Evolutionary conservation across 169 alveolate genomes (phyloP), one percentile per base, ranked within the genome.

Genomic region (Plasmodium vinckei): DNA sequence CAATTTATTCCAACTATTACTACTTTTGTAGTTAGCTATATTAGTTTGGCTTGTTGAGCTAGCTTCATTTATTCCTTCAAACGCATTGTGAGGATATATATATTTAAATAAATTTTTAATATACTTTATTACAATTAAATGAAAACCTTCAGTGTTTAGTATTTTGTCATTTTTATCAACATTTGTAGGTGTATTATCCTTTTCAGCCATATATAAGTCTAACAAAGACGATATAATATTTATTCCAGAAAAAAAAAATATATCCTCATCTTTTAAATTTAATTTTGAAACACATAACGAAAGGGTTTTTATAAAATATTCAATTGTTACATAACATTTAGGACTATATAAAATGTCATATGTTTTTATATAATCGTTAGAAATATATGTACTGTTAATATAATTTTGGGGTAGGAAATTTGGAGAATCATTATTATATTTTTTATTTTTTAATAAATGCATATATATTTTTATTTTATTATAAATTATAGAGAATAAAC

Each of bases 341-440:
- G 49, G 67, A 25, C 49, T 75, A 56, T 65, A 46, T 63, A 65
- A 63, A 17, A 75, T 75, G 46, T 75, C 88, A 27, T 75, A 63
- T 17, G 39, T 56, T 25, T 21, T 33, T 63, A 75, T 4, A 68
- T 49, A 63, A 53, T 75, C 68, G 27, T 39, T 70, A 33, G 42
- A 33, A 33, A 33, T 33, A 39, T 12, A 47, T 23, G 21, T 10
- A 25, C 15, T 39, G 27, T 15, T 15, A 9, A 5, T 5, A 49
- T 5, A 42, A 56, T 72, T 56, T 57, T 39, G 6, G 5, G 13
- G 10, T n/a, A 21, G 21, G 9, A 5, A 46, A n/a, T 72, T 33
- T 46, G 27, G 21, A 49, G 56, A 10, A 42, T n/a, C 9, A 5
- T 54, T 2, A 9, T 1, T 7, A 23, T 57, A 39, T 57, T 56